Percentiles rank a stretch among this genome's conserved stretches.
Conservation (phyloP, 1,284 basidiomycete genomes). For the Sanguinoderma infundibulare region DNA sequence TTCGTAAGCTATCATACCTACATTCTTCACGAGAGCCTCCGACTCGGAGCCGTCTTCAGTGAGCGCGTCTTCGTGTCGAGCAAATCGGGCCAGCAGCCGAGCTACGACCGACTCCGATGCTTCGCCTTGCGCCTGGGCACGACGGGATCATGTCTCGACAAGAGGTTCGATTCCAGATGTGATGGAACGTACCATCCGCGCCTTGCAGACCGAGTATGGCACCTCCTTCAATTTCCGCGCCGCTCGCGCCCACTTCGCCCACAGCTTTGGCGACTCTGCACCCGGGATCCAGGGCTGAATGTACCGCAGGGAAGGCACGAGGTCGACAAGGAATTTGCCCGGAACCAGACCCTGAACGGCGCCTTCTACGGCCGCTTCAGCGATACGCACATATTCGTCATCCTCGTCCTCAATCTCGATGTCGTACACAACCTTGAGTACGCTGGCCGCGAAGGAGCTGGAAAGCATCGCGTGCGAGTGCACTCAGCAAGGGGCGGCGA, state of each 20-base stretch:
- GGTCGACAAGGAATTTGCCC: constrained; percentile 11
- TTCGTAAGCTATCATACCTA: not conserved
- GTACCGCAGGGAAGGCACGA: constrained; percentile 13
- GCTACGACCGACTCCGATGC: too few relatives aligned
- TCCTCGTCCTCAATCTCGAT: constrained; percentile 5
- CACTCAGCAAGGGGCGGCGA: not conserved
- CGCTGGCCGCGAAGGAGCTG: constrained; percentile 2
- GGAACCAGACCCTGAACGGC: not conserved
- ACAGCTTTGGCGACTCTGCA: constrained; percentile 7
- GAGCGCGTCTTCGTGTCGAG: not conserved
- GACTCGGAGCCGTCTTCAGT: too few relatives aligned
- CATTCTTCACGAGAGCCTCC: not conserved
- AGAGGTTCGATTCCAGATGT: too few relatives aligned
- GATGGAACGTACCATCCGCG: constrained; percentile 7
- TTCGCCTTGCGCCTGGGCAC: too few relatives aligned
- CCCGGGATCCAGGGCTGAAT: constrained; percentile 20
- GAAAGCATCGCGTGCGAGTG: too few relatives aligned
- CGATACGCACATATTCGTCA: constrained; percentile 8
- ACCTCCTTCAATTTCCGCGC: constrained; percentile 5
- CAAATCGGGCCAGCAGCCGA: not conserved
- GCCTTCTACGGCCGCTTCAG: constrained; percentile 5
- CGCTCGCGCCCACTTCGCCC: constrained; percentile 4
- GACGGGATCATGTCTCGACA: too few relatives aligned
- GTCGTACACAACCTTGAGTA: constrained; percentile 16
- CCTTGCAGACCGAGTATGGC: constrained; percentile 2